Evolutionary conservation across 441 rosid species (phyloP), one percentile per base, ranked within the genome.

Genomic region (Pelargonium cotyledonis): DNA sequence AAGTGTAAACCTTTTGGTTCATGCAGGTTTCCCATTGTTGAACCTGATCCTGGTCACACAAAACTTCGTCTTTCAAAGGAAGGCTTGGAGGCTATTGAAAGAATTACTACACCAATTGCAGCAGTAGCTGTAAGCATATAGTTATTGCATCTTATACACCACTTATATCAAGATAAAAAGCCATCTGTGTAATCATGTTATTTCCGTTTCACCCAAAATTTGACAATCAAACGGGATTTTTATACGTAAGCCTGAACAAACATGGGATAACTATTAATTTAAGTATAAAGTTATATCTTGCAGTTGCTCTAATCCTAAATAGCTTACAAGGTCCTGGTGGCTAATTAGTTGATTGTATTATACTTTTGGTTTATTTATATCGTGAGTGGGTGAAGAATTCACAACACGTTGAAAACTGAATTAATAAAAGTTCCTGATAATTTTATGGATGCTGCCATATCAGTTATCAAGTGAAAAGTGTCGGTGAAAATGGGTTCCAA

Each of bases 31-130:
- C 97, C 98, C 19, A 90, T 95, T 38, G 82, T 92, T 35, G 99
- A 92, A 72, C 99, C 99, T 82, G 97, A 89, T 85, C 96, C 95
- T 44, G 90, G 91, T 72, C 99, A 92, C 75, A 95, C 97, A 41
- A 95, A 95, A 85, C 98, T 95, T 68, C 97, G 88, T 53, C 98
- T 95, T 80, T 68, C 96, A 55, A 85, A 84, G 71, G 93, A 87
- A 79, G 99, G 98, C 66, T 81, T 92, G 82, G 97, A 90, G 81
- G 91, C 85, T 66, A 90, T 95, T 70, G 82, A 85, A 73, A 86
- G 89, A 82, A 90, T 95, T 75, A 88, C 88, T 49, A 88, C 81
- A 61, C 98, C 99, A 47, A 84, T 95, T 71, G 88, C 99, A n/a
- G 95, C 94, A 72, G 91, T 92, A 80, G 93, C 97, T 77, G 99